Percentiles rank a stretch among this genome's conserved stretches.
These are phyloP conservation scores for Lentithecium fluviatile DNA, from an alignment of 495 filamentous ascomycete genomes.

Conservation along the genomic window DNA sequence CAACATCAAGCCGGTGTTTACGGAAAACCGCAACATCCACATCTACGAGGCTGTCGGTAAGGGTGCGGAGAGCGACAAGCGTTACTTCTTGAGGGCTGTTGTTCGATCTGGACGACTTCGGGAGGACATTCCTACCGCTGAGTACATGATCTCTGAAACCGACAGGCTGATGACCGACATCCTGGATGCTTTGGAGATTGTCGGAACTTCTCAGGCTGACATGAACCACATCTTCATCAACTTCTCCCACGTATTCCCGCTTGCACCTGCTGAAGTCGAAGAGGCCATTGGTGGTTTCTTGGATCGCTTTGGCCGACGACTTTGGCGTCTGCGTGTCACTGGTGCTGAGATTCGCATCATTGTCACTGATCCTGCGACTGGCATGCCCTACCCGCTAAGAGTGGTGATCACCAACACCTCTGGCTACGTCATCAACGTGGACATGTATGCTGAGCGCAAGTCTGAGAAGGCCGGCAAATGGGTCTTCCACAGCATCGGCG, in stretches of 20 bases:
- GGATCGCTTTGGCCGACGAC: constrained; percentile 91
- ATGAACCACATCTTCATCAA: constrained; percentile 99
- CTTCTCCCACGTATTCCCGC: constrained; percentile 92
- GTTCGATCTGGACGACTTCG: constrained; percentile 89
- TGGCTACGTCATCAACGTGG: constrained; percentile 96
- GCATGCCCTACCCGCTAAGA: constrained; percentile 86
- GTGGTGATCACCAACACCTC: constrained; percentile 98
- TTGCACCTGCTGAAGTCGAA: constrained; percentile 86
- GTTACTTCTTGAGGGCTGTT: constrained; percentile 95
- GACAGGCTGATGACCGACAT: constrained; percentile 97
- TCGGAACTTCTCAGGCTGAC: constrained; percentile 98
- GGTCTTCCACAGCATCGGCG: constrained; percentile 97
- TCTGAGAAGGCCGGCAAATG: constrained; percentile 91
- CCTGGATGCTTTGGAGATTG: constrained; percentile 94
- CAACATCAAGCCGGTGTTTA: constrained; percentile 96
- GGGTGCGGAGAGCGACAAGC: constrained; percentile 88
- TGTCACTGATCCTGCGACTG: constrained; percentile 84
- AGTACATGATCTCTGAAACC: constrained; percentile 96
- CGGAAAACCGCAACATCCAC: constrained; percentile 97
- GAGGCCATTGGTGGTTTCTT: constrained; percentile 92
- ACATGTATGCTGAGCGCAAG: constrained; percentile 96
- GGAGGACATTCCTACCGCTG: constrained; percentile 94
- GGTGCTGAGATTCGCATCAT: constrained; percentile 98
- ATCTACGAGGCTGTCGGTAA: constrained; percentile 97
- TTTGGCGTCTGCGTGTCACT: constrained; percentile 94